These are phyloP conservation scores for Gilbertella persicaria DNA, from an alignment of 371 early-diverging fungal genomes.

Conservation along the genomic window DNA sequence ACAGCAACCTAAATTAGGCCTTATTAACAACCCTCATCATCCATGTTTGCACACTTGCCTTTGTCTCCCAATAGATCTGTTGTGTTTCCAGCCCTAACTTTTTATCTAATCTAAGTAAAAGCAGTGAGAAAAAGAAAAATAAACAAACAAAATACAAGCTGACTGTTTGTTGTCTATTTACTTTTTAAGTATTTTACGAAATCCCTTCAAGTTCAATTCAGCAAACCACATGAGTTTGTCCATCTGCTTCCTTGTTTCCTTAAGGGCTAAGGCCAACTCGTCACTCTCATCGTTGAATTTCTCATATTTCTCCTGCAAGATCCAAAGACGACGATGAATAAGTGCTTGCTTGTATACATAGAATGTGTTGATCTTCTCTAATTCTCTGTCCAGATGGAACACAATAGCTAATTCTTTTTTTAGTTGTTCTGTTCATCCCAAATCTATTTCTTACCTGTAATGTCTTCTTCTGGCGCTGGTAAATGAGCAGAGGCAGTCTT, in stretches of 20 bases:
- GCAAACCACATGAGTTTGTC: constrained; percentile 64
- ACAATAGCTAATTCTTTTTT: constrained; percentile 52
- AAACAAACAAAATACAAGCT: constrained; percentile 1
- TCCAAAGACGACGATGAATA: constrained; percentile 63
- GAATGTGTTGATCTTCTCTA: constrained; percentile 70
- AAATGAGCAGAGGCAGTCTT: constrained; percentile 49
- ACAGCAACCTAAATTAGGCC: constrained; percentile 33
- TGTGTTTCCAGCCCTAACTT: constrained; percentile 50
- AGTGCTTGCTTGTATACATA: constrained; percentile 61
- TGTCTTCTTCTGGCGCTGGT: constrained; percentile 38
- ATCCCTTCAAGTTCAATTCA: constrained; percentile 67
- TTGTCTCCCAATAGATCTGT: constrained; percentile 55
- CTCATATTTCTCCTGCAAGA: constrained; percentile 58
- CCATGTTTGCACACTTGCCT: constrained; percentile 23
- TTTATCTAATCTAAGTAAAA: constrained; percentile 60
- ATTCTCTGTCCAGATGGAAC: constrained; percentile 65
- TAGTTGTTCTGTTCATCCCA: background rate
- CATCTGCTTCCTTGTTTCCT: constrained; percentile 63
- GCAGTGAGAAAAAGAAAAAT: constrained; percentile 1
- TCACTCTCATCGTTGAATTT: constrained; percentile 44
- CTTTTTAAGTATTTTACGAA: constrained; percentile 77
- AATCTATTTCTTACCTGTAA: constrained; percentile 35
- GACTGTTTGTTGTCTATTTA: constrained; percentile 29
- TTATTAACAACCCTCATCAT: background rate
- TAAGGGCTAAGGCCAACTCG: constrained; percentile 58